Evolutionary conservation across 2,329 filamentous ascomycete species (phyloP).

Genomic region (Hypocrella siamensis): DNA sequence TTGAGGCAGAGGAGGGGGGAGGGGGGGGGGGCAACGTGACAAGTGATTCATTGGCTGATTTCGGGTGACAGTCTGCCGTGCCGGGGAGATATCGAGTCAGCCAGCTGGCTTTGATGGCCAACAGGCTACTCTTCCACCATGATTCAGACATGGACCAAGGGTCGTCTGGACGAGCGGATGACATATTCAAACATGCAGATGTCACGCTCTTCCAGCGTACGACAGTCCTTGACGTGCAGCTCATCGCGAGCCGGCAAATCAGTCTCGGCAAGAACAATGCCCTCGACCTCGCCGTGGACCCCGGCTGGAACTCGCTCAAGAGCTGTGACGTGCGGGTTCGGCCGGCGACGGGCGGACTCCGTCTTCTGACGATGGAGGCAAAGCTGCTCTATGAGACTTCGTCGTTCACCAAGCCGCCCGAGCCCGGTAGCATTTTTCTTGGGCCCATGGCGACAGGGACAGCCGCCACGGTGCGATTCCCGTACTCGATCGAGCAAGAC

Average conservation of each 20-base stretch:
- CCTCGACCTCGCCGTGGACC: slow-evolving; percentile 56
- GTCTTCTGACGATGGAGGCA: slow-evolving; percentile 46
- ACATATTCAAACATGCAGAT: slow-evolving; percentile 41
- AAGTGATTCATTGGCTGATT: no score
- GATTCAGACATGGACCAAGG: slow-evolving; percentile 41
- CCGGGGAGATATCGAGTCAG: slow-evolving; percentile 64
- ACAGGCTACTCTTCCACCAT: slow-evolving; percentile 49
- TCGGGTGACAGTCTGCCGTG: slow-evolving; percentile 44
- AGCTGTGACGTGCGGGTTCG: slow-evolving; percentile 45
- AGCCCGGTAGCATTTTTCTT: slow-evolving; percentile 37
- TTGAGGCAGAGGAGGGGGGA: no score
- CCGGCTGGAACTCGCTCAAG: slow-evolving; percentile 57
- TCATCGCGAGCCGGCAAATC: slow-evolving; percentile 53
- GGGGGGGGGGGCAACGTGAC: no score
- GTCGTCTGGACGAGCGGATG: slow-evolving; percentile 25
- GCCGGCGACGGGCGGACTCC: slow-evolving; percentile 48
- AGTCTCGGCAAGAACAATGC: slow-evolving; percentile 67
- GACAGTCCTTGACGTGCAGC: slow-evolving; percentile 50
- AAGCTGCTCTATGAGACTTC: slow-evolving; percentile 27
- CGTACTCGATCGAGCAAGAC: slow-evolving; percentile 73
- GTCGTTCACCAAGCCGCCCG: slow-evolving; percentile 32
- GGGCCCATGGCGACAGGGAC: slow-evolving; percentile 27
- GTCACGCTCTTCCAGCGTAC: slow-evolving; percentile 60
- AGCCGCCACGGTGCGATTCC: slow-evolving; percentile 46
- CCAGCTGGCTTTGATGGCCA: slow-evolving; percentile 47